Evolutionary conservation across 371 early-diverging fungal genomes (phyloP).

Genomic region (Smittium culicis): DNA sequence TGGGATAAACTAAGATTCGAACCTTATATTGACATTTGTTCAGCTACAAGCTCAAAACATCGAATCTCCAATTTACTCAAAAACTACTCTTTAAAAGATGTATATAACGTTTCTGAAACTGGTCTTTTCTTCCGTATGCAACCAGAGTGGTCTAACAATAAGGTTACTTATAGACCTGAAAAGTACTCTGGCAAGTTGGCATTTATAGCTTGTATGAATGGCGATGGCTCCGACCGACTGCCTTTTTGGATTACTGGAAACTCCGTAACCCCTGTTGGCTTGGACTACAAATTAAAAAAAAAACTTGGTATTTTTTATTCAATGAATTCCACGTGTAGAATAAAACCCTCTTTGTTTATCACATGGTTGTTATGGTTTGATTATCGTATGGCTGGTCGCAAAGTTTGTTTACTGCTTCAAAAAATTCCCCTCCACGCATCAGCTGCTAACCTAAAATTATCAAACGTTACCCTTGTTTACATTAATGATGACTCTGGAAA

Average conservation of each 20-base stretch:
- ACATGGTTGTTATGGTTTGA: slow-evolving; percentile 9
- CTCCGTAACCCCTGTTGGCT: neutral
- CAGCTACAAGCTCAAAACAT: neutral
- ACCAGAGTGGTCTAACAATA: neutral
- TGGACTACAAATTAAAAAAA: neutral
- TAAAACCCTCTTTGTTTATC: slow-evolving; percentile 1
- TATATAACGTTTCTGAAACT: slow-evolving; percentile 4
- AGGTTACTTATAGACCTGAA: neutral
- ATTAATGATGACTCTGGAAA: neutral
- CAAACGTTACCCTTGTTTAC: neutral
- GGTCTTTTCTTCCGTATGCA: slow-evolving; percentile 1
- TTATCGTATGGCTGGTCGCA: neutral
- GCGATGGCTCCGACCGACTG: slow-evolving; percentile 7
- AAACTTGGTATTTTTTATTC: slow-evolving; percentile 4
- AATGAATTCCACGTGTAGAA: neutral
- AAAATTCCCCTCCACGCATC: slow-evolving; percentile 2
- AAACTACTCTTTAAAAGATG: slow-evolving; percentile 1
- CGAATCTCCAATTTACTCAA: neutral
- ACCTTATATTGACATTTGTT: neutral
- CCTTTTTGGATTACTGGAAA: slow-evolving; percentile 6
- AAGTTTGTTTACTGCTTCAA: neutral
- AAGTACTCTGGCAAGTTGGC: neutral
- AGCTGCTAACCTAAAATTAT: neutral
- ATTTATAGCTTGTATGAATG: slow-evolving; percentile 4
- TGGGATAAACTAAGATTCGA: neutral